Evolutionary conservation across 495 filamentous ascomycete genomes (phyloP), one percentile per base, ranked within the genome.

Genomic region (Cercophora scortea): DNA sequence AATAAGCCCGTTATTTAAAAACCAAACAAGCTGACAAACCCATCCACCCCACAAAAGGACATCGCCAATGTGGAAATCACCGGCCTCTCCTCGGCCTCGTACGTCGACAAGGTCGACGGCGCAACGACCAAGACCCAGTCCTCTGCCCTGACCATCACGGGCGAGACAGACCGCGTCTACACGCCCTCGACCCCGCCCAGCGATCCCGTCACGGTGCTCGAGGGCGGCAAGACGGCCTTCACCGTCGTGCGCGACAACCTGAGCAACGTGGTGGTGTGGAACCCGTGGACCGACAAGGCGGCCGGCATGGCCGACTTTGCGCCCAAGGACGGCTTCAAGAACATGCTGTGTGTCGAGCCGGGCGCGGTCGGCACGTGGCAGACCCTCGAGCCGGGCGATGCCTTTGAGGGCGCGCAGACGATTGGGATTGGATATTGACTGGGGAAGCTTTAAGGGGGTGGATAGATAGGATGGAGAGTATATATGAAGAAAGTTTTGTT

Each of bases 321-420:
- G 44, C 92, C 92, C 4, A 84, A 89, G 60, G 88, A 90, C 52
- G 93, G 89, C 18, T 96, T 84, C 69, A 86, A 87, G 72, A 79
- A 89, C 17, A 95, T 97, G 89, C 71, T 98, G 46, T 96, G 92
- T 68, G 81, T 97, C 44, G 94, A 97, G 72, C 86, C 91, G 7
- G 93, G 94, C 2, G 77, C 85, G 0, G 93, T 99, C 12, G 72
- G 76, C 52, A 79, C 74, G 5, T 96, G 89, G 89, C 81, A 85
- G 69, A 85, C 79, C 10, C 72, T 99, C 51, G 94, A 96, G 66
- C 79, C 79, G 9, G 88, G 88, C 8, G 93, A 95, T 61, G 83
- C 84, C 8, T 95, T 90, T 76, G 90, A 95, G 70, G 93, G 89
- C 8, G 89, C 88, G 19, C 87, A 93, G 79, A 82, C 83, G 42